These are phyloP conservation scores for Colletotrichum falcatum DNA, from an alignment of 2,329 filamentous ascomycete genomes.

Conservation along the genomic window DNA sequence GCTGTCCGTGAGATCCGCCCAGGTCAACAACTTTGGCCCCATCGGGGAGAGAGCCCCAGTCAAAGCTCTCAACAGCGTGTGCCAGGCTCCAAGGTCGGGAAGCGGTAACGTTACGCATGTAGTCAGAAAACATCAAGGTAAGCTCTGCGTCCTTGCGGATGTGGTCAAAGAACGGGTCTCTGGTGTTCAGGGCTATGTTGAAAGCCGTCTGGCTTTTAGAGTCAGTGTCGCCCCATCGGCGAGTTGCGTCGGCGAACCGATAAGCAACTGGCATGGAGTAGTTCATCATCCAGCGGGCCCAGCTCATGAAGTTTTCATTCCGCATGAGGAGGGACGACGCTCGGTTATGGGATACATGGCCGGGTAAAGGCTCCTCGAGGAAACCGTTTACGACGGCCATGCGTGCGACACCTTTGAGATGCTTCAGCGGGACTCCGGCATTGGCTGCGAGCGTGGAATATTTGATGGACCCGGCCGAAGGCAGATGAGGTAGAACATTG, in stretches of 20 bases:
- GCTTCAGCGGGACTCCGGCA: conserved; percentile 42
- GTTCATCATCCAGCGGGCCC: conserved; percentile 48
- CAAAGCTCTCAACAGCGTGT: conserved; percentile 47
- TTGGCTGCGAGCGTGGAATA: conserved; percentile 36
- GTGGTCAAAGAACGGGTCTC: conserved; percentile 50
- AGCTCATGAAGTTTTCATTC: conserved; percentile 46
- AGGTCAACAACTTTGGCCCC: conserved; percentile 35
- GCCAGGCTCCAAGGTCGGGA: conserved; percentile 46
- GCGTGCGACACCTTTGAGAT: conserved; percentile 47
- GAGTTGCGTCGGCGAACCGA: conserved; percentile 44
- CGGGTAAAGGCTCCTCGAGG: conserved; percentile 48
- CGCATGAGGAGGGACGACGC: conserved; percentile 49
- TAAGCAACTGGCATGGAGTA: conserved; percentile 45
- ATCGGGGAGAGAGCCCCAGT: conserved; percentile 21
- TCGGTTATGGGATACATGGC: conserved; percentile 48
- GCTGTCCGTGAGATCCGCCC: conserved; percentile 31
- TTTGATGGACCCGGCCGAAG: conserved; percentile 27
- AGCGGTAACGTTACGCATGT: conserved; percentile 49
- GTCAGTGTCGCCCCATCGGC: conserved; percentile 45
- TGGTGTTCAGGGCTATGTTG: conserved; percentile 46
- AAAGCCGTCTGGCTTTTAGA: conserved; percentile 47
- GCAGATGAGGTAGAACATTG: conserved; percentile 38
- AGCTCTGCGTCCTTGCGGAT: conserved; percentile 44
- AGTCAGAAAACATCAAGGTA: conserved; percentile 46
- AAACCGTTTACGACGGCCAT: conserved; percentile 54